Base-by-base conservation (phyloP, 352 stramenopile species). In the Bremia lactucae region DNA sequence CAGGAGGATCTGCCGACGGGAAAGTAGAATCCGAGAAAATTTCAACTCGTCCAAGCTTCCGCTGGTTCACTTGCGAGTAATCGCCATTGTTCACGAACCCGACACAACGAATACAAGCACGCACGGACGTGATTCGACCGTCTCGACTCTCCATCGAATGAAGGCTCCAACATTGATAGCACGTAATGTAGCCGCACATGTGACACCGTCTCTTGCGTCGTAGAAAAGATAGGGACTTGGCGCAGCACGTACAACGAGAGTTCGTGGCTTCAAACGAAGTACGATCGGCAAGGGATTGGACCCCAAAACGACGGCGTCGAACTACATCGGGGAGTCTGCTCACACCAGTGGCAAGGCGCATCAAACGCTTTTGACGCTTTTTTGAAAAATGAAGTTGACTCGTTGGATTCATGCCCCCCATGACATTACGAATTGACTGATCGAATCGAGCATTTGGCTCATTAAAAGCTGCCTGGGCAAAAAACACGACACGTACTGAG, bases 201-300 rank as follows among this genome's bases (percentile, higher is more conserved):
- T 63, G 51, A 29, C 62, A 72, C 14, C 62, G 57, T 29, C 62
- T 68, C 45, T 72, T 67, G 8, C 46, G 51, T 1, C 49, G 44
- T 20, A 62, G 47, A n/a, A 66, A 36, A 3, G 44, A 51, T 6
- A 85, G 46, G 14, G 54, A 66, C 43, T 70, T 74, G 8, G 62
- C 67, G 26, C 74, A 87, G 46, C 63, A 72, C 20, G 73, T 69
- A 37, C 74, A 87, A 19, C 56, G 61, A 4, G 55, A 50, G 54
- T 83, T 87, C 11, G 51, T 70, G 4, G 60, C 55, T 8, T 70
- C 49, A 35, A 83, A 63, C 0, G 64, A 36, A n/a, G 42, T 54
- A 24, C 46, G 58, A 47, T 84, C 58, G 0, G 72, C 62, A 1
- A 87, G 59, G 24, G 61, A 58, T 43, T 85, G 74, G 3, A 62